These are phyloP conservation scores for Zelonia costaricensis DNA, from an alignment of 208 protist species.

Conservation along the genomic window DNA sequence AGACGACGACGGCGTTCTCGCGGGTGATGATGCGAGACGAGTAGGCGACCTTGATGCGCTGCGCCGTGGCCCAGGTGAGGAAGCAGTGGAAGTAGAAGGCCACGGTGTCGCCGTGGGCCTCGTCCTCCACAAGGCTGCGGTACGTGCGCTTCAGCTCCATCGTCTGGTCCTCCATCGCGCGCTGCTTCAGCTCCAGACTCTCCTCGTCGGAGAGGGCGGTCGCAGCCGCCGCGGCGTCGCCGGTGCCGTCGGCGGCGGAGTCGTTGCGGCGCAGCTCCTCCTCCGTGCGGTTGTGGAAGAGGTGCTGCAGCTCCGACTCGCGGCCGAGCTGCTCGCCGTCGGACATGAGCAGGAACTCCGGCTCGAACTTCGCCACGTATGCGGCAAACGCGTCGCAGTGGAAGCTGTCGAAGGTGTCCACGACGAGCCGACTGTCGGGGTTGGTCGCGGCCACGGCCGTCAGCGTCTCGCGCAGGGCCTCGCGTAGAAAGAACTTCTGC, in stretches of 20 bases:
- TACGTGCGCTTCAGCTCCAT: slow-evolving; percentile 42
- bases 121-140: slow-evolving; percentile 78
- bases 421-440: slow-evolving; percentile 34
- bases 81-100: slow-evolving; percentile 82
- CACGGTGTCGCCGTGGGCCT: slow-evolving; percentile 53
- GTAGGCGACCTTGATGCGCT: slow-evolving; percentile 80
- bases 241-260: slow-evolving; percentile 7
- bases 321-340: slow-evolving; percentile 87
- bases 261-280: slow-evolving; percentile 15
- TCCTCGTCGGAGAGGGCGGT: slow-evolving; percentile 12
- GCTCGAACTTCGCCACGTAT: slow-evolving; percentile 69
- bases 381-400: slow-evolving; percentile 54
- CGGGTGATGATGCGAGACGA: slow-evolving; percentile 79
- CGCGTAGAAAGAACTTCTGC: slow-evolving; percentile 83
- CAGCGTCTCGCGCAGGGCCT: slow-evolving; percentile 57
- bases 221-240: not conserved
- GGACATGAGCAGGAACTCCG: slow-evolving; percentile 87
- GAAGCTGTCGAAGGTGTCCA: slow-evolving; percentile 76
- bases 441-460: slow-evolving; percentile 38
- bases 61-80: slow-evolving; percentile 66
- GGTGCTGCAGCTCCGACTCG: slow-evolving; percentile 40
- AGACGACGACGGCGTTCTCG: slow-evolving; percentile 85
- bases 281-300: slow-evolving; percentile 56
- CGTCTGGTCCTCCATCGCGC: slow-evolving; percentile 17
- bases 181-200: slow-evolving; percentile 19